Percentiles rank a stretch among this genome's conserved stretches.
Conservation (phyloP, 2,329 filamentous ascomycete species). For the Pestalotiopsis fici region DNA sequence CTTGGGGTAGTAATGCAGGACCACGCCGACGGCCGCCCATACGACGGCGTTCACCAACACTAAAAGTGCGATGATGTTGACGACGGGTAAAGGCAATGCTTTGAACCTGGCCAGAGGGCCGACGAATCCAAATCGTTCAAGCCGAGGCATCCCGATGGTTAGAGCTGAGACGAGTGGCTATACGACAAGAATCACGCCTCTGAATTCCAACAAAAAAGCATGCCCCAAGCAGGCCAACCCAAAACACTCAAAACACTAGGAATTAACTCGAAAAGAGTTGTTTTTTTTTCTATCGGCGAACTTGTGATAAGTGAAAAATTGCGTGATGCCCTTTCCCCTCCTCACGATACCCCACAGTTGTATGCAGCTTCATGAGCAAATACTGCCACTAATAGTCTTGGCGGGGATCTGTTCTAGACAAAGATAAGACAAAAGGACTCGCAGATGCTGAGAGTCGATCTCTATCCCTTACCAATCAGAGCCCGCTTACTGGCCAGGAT, state of each 20-base stretch:
- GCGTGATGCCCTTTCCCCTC: slow-evolving; percentile 1
- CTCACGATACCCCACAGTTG: neutral
- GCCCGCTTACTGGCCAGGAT: neutral
- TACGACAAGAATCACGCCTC: neutral
- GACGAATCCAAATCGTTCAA: slow-evolving; percentile 8
- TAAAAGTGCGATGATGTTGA: slow-evolving; percentile 53
- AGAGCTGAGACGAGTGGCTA: too few relatives aligned
- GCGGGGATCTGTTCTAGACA: neutral
- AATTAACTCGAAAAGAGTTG: neutral
- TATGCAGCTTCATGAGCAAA: slow-evolving; percentile 5
- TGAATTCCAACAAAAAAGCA: neutral
- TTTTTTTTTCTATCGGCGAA: neutral
- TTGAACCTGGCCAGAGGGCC: slow-evolving; percentile 21
- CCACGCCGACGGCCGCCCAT: slow-evolving; percentile 55
- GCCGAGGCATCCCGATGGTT: slow-evolving; percentile 14
- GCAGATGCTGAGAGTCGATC: neutral
- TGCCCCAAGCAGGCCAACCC: neutral
- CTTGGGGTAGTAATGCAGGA: slow-evolving; percentile 54
- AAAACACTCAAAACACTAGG: neutral
- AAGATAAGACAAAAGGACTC: neutral
- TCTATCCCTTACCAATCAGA: neutral
- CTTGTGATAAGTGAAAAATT: neutral
- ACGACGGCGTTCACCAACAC: slow-evolving; percentile 52
- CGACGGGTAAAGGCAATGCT: slow-evolving; percentile 29
- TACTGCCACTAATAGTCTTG: slow-evolving; percentile 4